phyloP scores from a whole-genome alignment of 2,329 filamentous ascomycete genomes.

The Tolypocladium ophioglossoides region DNA sequence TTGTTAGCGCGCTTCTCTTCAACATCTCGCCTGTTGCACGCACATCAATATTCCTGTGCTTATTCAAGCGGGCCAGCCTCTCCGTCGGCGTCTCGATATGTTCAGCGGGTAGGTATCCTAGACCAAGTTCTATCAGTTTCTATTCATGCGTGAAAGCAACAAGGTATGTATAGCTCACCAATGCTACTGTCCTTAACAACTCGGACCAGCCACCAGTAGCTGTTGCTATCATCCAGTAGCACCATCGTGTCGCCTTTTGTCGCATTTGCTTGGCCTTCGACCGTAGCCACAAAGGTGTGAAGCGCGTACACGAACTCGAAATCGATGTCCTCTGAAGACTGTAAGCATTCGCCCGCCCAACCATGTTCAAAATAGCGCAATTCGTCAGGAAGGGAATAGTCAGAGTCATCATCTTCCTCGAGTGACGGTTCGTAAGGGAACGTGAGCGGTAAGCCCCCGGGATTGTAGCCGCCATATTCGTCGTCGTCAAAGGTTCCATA shows the following conservation, averaged over 20 bases:
- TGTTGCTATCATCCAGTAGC: slow-evolving; percentile 94
- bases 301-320: slow-evolving; percentile 99
- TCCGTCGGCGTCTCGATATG: slow-evolving; percentile 98
- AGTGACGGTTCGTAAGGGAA: slow-evolving; percentile 34
- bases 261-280: slow-evolving; percentile 96
- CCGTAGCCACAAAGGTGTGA: slow-evolving; percentile 94
- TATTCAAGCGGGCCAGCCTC: slow-evolving; percentile 84
- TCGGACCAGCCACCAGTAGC: slow-evolving; percentile 98
- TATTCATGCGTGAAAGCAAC: slow-evolving; percentile 1
- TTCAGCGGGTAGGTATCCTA: slow-evolving; percentile 91
- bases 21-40: slow-evolving; percentile 19
- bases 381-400: slow-evolving; percentile 45
- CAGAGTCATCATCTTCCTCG: slow-evolving; percentile 51
- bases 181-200: slow-evolving; percentile 98
- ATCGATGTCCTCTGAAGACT: slow-evolving; percentile 93
- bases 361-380: slow-evolving; percentile 58
- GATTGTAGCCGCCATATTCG: slow-evolving; percentile 8
- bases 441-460: slow-evolving; percentile 22
- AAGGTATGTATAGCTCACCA: slow-evolving; percentile 31
- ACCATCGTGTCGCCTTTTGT: slow-evolving; percentile 99
- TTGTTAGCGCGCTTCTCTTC: not conserved
- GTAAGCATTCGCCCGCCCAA: slow-evolving; percentile 79
- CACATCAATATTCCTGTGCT: slow-evolving; percentile 96
- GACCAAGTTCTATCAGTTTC: slow-evolving; percentile 8
- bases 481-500: not conserved